phyloP scores from a whole-genome alignment of 129 eudicot genomes.

The Oenanthe sinensis region DNA sequence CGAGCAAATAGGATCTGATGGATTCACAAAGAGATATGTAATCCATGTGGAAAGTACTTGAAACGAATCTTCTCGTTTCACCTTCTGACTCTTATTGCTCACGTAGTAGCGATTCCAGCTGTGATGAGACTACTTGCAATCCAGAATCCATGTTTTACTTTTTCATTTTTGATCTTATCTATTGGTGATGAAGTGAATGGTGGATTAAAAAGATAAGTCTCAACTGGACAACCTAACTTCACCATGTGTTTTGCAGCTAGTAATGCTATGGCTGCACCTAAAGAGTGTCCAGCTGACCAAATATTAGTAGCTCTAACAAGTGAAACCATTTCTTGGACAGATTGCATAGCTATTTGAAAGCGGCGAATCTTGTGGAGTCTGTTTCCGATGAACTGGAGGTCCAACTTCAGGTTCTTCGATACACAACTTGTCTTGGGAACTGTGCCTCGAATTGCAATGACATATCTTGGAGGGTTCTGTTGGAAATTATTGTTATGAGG shows the following conservation, averaged over 20 bases:
- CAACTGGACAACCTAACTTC: conserved; percentile 24
- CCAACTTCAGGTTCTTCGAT: conserved; percentile 35
- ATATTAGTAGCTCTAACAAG: conserved; percentile 30
- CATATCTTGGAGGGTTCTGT: conserved; percentile 38
- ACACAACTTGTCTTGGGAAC: conserved; percentile 22
- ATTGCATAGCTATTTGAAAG: conserved; percentile 25
- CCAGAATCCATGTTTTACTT: conserved; percentile 46
- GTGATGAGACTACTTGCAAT: conserved; percentile 35
- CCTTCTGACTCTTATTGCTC: too few species aligned
- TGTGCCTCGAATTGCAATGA: conserved; percentile 72
- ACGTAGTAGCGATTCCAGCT: conserved; percentile 50
- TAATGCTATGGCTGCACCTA: conserved; percentile 63
- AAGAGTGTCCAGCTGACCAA: conserved; percentile 87
- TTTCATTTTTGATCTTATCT: conserved; percentile 39
- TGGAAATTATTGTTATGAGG: conserved; percentile 10
- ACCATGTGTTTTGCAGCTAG: conserved; percentile 48
- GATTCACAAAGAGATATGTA: conserved; percentile 57
- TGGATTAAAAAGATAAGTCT: conserved; percentile 73
- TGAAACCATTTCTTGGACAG: conserved; percentile 23
- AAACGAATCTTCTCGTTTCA: conserved; percentile 32
- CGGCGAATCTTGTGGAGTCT: conserved; percentile 32
- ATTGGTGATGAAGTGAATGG: conserved; percentile 48
- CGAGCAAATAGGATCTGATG: conserved; percentile 50
- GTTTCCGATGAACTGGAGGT: conserved; percentile 29
- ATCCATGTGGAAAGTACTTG: conserved; percentile 40